phyloP scores from a whole-genome alignment of 129 eudicot species.

The Flaveria ramosissima region DNA sequence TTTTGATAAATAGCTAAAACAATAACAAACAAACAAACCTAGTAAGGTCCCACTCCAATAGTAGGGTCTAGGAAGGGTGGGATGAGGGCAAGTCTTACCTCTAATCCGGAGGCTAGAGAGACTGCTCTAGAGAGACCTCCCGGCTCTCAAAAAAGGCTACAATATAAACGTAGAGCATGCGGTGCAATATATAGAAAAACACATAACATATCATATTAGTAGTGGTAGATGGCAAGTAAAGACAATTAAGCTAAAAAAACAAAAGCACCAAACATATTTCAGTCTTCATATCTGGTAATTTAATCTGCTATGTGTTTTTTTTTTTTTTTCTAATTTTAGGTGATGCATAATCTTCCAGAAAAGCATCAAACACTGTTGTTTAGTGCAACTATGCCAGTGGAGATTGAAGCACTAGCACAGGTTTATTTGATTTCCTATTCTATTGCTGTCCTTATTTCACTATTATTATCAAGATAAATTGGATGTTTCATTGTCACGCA shows the following conservation, averaged over 20 bases:
- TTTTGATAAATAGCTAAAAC: constrained; percentile 15
- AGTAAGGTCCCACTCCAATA: too few species aligned
- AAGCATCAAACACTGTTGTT: constrained; percentile 81
- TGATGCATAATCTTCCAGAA: constrained; percentile 74
- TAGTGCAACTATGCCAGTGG: constrained; percentile 92
- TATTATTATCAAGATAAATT: constrained; percentile 6
- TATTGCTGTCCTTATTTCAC: not conserved
- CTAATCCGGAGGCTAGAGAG: too few species aligned
- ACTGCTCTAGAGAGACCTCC: too few species aligned
- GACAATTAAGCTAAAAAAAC: too few species aligned
- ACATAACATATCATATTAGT: too few species aligned
- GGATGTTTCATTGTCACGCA: not conserved
- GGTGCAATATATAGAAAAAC: too few species aligned
- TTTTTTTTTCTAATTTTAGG: constrained; percentile 40
- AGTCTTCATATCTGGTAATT: constrained; percentile 10
- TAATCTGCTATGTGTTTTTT: not conserved
- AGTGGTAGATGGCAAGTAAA: too few species aligned
- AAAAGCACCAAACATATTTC: not conserved
- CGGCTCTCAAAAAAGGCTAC: too few species aligned
- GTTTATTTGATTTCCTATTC: constrained; percentile 34
- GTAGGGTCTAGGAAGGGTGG: too few species aligned
- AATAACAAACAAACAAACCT: not conserved
- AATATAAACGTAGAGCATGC: too few species aligned
- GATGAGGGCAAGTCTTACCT: too few species aligned
- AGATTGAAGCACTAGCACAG: constrained; percentile 89